Base-by-base conservation (phyloP, 306 rosid species). In the Prunus padus region DNA sequence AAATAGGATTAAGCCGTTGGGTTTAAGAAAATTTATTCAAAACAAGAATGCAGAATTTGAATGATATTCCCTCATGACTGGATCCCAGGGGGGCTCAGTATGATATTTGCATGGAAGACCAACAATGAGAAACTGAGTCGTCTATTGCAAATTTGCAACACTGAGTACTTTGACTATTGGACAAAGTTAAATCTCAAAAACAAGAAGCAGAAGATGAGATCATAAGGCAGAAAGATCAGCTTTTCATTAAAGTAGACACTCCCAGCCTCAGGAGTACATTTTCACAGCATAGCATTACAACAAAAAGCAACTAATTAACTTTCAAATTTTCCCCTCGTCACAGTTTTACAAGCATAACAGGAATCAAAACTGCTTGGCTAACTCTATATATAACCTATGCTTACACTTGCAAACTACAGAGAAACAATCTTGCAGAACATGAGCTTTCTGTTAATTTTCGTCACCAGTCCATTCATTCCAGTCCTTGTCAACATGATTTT, bases 381-480 rank as follows among this genome's bases (percentile, higher is more conserved):
- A 80, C 78, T 76, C 67, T 40, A 73, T 78, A 71, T 40, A 73
- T 78, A 68, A 71, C 82, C 82, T 44, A 49, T 50, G 31, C 33
- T 72, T 51, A n/a, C 6, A 11, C 60, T 45, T 76, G 64, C 70
- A 68, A 69, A 45, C 16, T 44, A 30, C 52, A 55, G 45, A n/a
- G 37, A 68, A 51, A 9, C 44, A 20, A 7, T 3, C 16, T 22
- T 8, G 13, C 51, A 37, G 6, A 12, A 42, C 19, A 33, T 1
- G 49, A 54, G 10, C 19, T 42, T 6, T 65, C 67, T 42, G 30
- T 63, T 67, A 67, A 60, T 65, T 78, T 33, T 81, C 51, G 77
- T 87, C 87, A 51, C 82, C 88, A 61, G 84, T 90, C 97, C 97
- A 95, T 33, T 82, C 84, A 25, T 87, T 92, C 99, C 99, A 90